Conservation (phyloP, 306 rosid species). For the Quercus engelmannii region DNA sequence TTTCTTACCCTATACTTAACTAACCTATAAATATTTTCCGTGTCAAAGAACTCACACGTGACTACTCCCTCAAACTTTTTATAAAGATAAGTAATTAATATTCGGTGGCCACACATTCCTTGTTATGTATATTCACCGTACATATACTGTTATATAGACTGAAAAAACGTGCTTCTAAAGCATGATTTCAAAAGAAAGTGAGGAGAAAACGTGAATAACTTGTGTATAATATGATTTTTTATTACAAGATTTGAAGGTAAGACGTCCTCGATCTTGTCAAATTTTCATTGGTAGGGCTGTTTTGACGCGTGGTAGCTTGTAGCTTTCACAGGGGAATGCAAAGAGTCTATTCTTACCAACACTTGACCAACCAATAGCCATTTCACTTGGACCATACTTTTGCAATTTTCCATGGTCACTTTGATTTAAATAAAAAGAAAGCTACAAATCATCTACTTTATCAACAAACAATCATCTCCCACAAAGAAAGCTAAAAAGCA, state of each 20-base stretch:
- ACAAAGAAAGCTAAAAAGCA: background rate
- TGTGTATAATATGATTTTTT: too few relatives aligned
- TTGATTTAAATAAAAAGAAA: background rate
- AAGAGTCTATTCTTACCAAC: background rate
- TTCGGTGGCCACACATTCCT: too few relatives aligned
- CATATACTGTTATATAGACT: too few relatives aligned
- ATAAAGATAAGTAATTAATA: too few relatives aligned
- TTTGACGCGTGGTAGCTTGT: background rate
- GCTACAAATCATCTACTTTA: background rate
- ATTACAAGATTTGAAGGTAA: background rate
- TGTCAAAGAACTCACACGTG: background rate
- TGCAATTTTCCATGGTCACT: background rate
- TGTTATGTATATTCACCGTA: too few relatives aligned
- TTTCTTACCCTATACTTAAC: too few relatives aligned
- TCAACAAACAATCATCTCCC: constrained; percentile 11
- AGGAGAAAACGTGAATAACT: too few relatives aligned
- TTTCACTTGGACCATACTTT: background rate
- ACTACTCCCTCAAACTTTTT: background rate
- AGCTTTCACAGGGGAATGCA: background rate
- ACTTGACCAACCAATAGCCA: background rate
- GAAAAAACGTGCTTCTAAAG: too few relatives aligned
- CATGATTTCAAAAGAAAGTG: too few relatives aligned
- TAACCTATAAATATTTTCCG: background rate
- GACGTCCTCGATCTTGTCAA: background rate
- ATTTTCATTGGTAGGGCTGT: background rate